phyloP scores from a whole-genome alignment of 192 early-diverging fungal genomes.

The Linnemannia hyalina region DNA sequence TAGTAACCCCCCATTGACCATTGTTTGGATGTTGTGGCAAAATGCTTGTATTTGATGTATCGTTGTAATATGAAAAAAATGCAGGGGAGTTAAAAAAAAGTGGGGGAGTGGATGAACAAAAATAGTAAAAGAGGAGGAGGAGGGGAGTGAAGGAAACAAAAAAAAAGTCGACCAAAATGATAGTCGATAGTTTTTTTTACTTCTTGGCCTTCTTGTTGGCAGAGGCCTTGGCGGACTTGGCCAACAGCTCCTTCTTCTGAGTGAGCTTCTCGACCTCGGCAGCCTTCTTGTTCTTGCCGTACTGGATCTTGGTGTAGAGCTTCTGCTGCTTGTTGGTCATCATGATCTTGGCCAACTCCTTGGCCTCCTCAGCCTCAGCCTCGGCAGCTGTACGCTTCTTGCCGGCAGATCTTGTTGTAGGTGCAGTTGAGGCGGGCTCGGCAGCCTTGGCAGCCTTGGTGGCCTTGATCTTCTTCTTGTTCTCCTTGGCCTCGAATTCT shows the following conservation, averaged over 20 bases:
- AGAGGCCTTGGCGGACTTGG: slow-evolving; percentile 32
- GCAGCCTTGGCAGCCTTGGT: slow-evolving; percentile 13
- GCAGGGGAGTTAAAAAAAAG: not conserved
- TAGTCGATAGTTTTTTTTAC: slow-evolving; percentile 2
- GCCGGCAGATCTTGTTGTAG: slow-evolving; percentile 20
- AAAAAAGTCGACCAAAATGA: not conserved
- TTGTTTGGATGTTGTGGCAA: not conserved
- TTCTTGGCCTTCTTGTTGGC: slow-evolving; percentile 55
- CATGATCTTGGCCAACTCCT: slow-evolving; percentile 89
- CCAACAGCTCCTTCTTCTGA: slow-evolving; percentile 56
- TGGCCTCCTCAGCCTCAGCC: slow-evolving; percentile 70
- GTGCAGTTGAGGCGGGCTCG: not conserved
- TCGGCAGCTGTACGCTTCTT: slow-evolving; percentile 73
- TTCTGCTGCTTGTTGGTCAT: slow-evolving; percentile 88
- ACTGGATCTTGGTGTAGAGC: slow-evolving; percentile 84
- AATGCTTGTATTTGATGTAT: slow-evolving; percentile 9
- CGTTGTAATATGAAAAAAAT: not conserved
- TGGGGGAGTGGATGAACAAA: too few species aligned
- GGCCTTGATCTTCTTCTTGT: slow-evolving; percentile 56
- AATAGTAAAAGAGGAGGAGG: not conserved
- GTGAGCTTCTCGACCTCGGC: slow-evolving; percentile 69
- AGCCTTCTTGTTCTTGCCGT: slow-evolving; percentile 77
- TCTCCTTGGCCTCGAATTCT: slow-evolving; percentile 69
- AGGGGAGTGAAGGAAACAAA: not conserved
- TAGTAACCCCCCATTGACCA: not conserved